Percentiles rank a stretch among this genome's conserved stretches.
Evolutionary conservation across 2,329 filamentous ascomycete species (phyloP).

Genomic region (Colletotrichum eleusines): DNA sequence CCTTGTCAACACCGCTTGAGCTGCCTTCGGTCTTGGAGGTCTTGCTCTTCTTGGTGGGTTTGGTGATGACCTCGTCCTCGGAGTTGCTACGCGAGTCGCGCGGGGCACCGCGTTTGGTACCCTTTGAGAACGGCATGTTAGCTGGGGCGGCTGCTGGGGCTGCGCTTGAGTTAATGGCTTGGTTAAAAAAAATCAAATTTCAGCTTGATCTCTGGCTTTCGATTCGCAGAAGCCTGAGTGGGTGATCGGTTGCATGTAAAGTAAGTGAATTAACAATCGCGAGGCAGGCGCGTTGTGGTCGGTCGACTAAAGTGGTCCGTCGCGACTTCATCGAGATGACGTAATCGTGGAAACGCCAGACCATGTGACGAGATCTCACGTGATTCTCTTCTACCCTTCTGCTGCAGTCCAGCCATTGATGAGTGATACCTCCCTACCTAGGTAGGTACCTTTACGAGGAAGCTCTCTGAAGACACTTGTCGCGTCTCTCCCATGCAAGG

Average conservation of each 20-base stretch:
- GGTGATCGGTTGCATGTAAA: background rate
- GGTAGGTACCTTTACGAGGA: too few relatives aligned
- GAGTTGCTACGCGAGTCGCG: conserved; percentile 47
- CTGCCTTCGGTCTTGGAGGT: conserved; percentile 43
- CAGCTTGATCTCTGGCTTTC: background rate
- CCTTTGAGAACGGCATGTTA: conserved; percentile 34
- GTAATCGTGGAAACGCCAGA: conserved; percentile 11
- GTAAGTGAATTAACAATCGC: background rate
- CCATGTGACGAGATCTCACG: conserved; percentile 23
- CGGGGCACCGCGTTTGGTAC: conserved; percentile 37
- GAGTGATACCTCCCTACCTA: too few relatives aligned
- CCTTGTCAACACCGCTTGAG: conserved; percentile 52
- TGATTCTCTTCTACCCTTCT: background rate
- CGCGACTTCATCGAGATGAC: conserved; percentile 27
- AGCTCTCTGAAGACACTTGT: too few relatives aligned
- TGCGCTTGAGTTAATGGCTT: background rate
- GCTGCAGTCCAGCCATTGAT: too few relatives aligned
- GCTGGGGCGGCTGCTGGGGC: background rate
- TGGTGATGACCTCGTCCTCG: conserved; percentile 50
- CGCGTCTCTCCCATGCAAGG: background rate
- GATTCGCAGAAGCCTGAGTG: background rate
- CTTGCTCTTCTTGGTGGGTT: conserved; percentile 64
- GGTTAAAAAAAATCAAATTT: background rate
- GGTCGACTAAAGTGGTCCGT: conserved; percentile 25
- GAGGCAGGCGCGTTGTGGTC: conserved; percentile 27